Conservation (phyloP, 1,284 basidiomycete genomes). For the Puccinia coronata region DNA sequence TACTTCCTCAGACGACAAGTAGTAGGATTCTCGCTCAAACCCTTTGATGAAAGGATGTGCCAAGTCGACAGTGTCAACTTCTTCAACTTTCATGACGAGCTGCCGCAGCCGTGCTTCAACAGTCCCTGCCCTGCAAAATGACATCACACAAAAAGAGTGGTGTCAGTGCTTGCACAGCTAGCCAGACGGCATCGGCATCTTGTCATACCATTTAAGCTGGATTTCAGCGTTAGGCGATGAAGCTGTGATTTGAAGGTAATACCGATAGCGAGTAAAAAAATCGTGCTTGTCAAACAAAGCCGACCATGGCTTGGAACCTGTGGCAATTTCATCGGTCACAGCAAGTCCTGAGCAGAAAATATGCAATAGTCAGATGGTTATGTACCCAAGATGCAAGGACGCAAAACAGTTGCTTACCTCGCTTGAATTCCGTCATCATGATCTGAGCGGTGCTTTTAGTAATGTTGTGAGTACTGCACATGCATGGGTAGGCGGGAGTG, state of each 20-base stretch:
- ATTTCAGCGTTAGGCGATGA: constrained; percentile 78
- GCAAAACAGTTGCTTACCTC: constrained; percentile 65
- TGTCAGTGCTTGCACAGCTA: constrained; percentile 35
- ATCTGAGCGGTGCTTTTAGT: constrained; percentile 93
- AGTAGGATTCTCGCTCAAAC: constrained; percentile 83
- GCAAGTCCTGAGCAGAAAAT: constrained; percentile 21
- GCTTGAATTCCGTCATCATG: constrained; percentile 93
- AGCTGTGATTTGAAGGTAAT: constrained; percentile 97
- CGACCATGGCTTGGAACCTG: constrained; percentile 81
- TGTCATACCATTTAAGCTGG: constrained; percentile 86
- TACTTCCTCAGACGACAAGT: constrained; percentile 71
- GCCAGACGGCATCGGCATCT: not conserved
- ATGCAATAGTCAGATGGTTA: constrained; percentile 1
- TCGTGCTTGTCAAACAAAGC: constrained; percentile 91
- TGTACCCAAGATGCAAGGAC: not conserved
- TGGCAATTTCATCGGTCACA: constrained; percentile 73
- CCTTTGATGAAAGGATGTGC: constrained; percentile 96
- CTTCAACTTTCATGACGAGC: constrained; percentile 95
- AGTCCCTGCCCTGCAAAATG: constrained; percentile 73
- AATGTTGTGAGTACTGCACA: constrained; percentile 99
- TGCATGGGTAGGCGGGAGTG: constrained; percentile 98
- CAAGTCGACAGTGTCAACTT: constrained; percentile 82
- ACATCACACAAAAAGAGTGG: constrained; percentile 42
- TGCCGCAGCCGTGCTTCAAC: constrained; percentile 97
- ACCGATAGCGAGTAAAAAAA: constrained; percentile 95